Conservation (phyloP, 2,329 filamentous ascomycete species). For the Penicillium expansum region DNA sequence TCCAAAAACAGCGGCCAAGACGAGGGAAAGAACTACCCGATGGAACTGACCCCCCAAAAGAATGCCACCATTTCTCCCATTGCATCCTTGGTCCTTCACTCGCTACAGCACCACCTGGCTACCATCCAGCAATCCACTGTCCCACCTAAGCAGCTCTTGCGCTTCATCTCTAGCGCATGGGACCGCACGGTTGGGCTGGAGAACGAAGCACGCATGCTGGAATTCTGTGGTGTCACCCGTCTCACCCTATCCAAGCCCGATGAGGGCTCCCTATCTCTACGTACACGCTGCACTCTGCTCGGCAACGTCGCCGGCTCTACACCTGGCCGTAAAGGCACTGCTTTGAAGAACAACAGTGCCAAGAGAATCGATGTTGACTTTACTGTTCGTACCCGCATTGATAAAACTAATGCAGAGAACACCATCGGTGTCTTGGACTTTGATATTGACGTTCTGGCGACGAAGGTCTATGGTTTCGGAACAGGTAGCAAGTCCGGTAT, state of each 20-base stretch:
- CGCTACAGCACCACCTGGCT: slow-evolving; percentile 39
- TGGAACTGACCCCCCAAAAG: slow-evolving; percentile 35
- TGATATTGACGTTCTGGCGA: slow-evolving; percentile 39
- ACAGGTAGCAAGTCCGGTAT: slow-evolving; percentile 26
- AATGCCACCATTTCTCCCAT: slow-evolving; percentile 34
- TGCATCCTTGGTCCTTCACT: slow-evolving; percentile 42
- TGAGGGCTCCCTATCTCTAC: slow-evolving; percentile 27
- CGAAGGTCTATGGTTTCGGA: slow-evolving; percentile 43
- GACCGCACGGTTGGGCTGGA: slow-evolving; percentile 39
- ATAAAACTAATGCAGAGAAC: slow-evolving; percentile 9
- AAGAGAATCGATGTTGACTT: slow-evolving; percentile 43
- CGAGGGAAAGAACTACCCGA: slow-evolving; percentile 25
- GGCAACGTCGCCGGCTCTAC: slow-evolving; percentile 21
- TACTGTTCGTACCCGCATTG: slow-evolving; percentile 33
- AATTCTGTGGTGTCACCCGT: slow-evolving; percentile 46
- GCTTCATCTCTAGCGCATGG: slow-evolving; percentile 45
- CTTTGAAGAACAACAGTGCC: slow-evolving; percentile 12
- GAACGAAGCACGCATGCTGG: slow-evolving; percentile 46
- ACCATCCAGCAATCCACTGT: slow-evolving; percentile 37
- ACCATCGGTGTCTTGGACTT: slow-evolving; percentile 33
- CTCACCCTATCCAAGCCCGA: slow-evolving; percentile 31
- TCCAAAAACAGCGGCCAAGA: slow-evolving; percentile 23
- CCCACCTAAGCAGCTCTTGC: slow-evolving; percentile 40
- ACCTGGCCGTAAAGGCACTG: slow-evolving; percentile 9
- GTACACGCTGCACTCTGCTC: slow-evolving; percentile 41